phyloP scores from a whole-genome alignment of 148 eudicot species.

The Rhododendron griersonianum region DNA sequence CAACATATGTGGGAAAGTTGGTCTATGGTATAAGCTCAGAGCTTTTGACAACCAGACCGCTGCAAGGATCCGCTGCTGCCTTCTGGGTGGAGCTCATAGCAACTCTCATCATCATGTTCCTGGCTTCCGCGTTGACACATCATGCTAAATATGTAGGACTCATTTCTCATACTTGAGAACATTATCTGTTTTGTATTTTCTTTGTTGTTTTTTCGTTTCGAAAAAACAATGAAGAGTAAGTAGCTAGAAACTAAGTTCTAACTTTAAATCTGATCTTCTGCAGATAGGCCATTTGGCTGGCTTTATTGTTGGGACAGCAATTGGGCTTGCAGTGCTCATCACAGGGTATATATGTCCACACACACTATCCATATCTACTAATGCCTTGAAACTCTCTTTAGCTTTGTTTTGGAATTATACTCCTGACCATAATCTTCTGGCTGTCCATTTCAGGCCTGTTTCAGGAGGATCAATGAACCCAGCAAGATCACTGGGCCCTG shows the following conservation, averaged over 20 bases:
- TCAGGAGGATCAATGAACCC: constrained; percentile 95
- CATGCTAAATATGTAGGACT: constrained; percentile 55
- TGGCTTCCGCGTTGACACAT: constrained; percentile 55
- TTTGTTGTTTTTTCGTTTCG: too few species aligned
- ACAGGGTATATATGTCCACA: constrained; percentile 45
- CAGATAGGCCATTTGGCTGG: constrained; percentile 59
- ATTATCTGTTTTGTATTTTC: neutral
- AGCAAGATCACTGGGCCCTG: constrained; percentile 86
- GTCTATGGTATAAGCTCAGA: constrained; percentile 57
- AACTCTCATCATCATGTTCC: constrained; percentile 59
- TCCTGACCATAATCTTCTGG: neutral
- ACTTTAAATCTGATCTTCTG: constrained; percentile 3
- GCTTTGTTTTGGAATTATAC: neutral
- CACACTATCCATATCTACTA: neutral
- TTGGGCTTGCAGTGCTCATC: constrained; percentile 70
- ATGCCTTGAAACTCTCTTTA: neutral
- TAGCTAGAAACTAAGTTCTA: neutral
- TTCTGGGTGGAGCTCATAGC: constrained; percentile 80
- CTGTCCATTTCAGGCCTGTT: constrained; percentile 42
- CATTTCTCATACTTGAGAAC: neutral
- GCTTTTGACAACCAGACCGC: constrained; percentile 53
- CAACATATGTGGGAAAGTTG: constrained; percentile 46
- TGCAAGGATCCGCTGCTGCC: constrained; percentile 42
- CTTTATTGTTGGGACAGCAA: constrained; percentile 59
- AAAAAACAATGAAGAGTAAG: neutral